Evolutionary conservation across 2,329 filamentous ascomycete genomes (phyloP), one percentile per base, ranked within the genome.

Genomic region (Fusarium sterilihyphosum): DNA sequence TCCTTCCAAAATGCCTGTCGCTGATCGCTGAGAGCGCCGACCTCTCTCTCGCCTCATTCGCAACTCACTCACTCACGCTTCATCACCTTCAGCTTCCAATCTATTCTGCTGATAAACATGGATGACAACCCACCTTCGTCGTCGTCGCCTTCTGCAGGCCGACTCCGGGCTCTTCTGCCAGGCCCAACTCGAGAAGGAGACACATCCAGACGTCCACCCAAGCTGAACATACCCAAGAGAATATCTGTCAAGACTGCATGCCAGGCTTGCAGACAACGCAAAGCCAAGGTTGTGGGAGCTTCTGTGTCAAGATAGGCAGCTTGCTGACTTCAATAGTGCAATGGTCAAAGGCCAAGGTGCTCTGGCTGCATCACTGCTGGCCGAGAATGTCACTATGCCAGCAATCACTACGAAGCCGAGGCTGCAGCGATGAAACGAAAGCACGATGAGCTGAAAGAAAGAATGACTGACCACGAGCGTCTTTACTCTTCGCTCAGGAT

Each of bases 231-330:
- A 11, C 71, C 72, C 17, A 73, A 67, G 43, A 56, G 71, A 29
- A 38, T 47, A 18, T 56, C 65, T 14, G 71, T 73, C 38, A 73
- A 71, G 44, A 65, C 44, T 29, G 71, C 71, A 11, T 73, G 71
- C 26, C 58, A 73, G 43, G 49, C 67, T 24, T 73, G 71, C 38
- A 71, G 71, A 14, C 70, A 71, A 20, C 71, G 71, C 24, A 73
- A 73, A 33, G 71, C 66, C 38, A 73, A 60, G 70, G 71, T 73
- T 22, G 18, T 24, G 26, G 29, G 3, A 22, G 24, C 10, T 26
- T n/a, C 24, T 31, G 13, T 24, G 24, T 24, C 9, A 41, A 56
- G 26, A 41, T 10, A 12, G 11, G 16, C 13, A 22, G 35, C 11
- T n/a, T 11, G 24, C 70, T 73, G 26, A 73, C 43, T 10, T 24